phyloP scores from a whole-genome alignment of 2,329 filamentous ascomycete genomes.

The Sporothrix schenckii region DNA sequence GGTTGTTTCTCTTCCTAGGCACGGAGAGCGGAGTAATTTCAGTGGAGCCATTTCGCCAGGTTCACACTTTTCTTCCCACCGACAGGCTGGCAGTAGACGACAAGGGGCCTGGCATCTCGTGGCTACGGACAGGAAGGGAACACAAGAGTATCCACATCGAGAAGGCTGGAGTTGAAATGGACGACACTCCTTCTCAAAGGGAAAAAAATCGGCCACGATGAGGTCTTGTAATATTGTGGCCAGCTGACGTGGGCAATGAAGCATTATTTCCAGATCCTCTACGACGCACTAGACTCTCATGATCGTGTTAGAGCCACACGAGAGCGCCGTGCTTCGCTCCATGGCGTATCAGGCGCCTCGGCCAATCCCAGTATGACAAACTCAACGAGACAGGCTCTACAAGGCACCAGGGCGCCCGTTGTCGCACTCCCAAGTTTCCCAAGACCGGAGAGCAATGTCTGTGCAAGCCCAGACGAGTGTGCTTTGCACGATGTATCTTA shows the following conservation, averaged over 20 bases:
- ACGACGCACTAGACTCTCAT: background rate
- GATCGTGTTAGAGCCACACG: too few relatives aligned
- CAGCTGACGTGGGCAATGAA: slow-evolving; percentile 1
- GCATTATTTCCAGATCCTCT: background rate
- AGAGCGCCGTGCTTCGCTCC: too few relatives aligned
- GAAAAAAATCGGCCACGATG: background rate
- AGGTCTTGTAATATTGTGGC: background rate
- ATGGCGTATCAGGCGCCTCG: too few relatives aligned
- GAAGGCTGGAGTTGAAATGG: slow-evolving; percentile 9
- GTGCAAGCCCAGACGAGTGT: background rate
- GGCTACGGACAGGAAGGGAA: background rate
- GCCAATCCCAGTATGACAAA: too few relatives aligned
- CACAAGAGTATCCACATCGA: slow-evolving; percentile 22
- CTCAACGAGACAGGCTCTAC: too few relatives aligned
- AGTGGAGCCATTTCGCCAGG: slow-evolving; percentile 7
- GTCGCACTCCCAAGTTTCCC: too few relatives aligned
- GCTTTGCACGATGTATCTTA: background rate
- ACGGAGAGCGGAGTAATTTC: background rate
- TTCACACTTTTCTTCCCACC: too few relatives aligned
- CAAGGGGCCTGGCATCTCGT: slow-evolving; percentile 17
- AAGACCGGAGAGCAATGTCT: too few relatives aligned
- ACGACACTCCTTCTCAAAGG: slow-evolving; percentile 8
- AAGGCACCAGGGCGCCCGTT: too few relatives aligned
- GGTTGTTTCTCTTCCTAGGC: background rate
- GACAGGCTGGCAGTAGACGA: background rate